Base-by-base conservation (phyloP, 164 flowering plant genomes). In the Annona squamosa region DNA sequence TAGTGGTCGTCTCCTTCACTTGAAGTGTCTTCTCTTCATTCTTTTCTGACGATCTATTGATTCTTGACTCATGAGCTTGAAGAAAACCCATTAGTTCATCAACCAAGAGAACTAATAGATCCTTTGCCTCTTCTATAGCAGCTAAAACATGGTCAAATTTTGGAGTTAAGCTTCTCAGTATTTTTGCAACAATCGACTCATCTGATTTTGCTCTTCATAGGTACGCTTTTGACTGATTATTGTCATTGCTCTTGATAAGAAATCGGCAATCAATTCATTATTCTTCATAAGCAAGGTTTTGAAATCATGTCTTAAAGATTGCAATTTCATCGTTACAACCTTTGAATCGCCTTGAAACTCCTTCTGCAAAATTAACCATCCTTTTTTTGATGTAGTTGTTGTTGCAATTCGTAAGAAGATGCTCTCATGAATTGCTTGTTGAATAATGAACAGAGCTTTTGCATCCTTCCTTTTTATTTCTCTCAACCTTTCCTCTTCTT, bases 221-320 rank as follows among this genome's bases (percentile, higher is more conserved):
- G 47, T 61, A 52, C 47, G 57, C 16, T 67, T 78, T 75, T 78
- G 73, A 64, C 75, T 78, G 1, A 78, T 19, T 13, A 71, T 67
- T 0, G 45, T 47, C 43, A 56, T 5, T 5, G 12, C 70, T 63
- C 68, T 72, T 57, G 67, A 63, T 18, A 67, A 75, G 47, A 78
- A 75, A 26, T n/a, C 62, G 52, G 48, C 68, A 69, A 77, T 43
- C 1, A 45, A 12, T 71, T 70, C 67, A 57, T 17, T 68, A 6
- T 71, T 69, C 63, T 74, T 78, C 71, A 71, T 71, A 1, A 48
- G 10, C 18, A 78, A 65, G 70, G 69, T 73, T n/a, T 77, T 67
- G 43, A 77, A 73, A 2, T 73, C 76, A 70, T 74, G 12, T 56
- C 72, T 69, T 41, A 73, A 26, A 43, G 69, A 63, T 73, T 73